Evolutionary conservation across 2,329 filamentous ascomycete genomes (phyloP).

Genomic region (Talaromyces sp.): DNA sequence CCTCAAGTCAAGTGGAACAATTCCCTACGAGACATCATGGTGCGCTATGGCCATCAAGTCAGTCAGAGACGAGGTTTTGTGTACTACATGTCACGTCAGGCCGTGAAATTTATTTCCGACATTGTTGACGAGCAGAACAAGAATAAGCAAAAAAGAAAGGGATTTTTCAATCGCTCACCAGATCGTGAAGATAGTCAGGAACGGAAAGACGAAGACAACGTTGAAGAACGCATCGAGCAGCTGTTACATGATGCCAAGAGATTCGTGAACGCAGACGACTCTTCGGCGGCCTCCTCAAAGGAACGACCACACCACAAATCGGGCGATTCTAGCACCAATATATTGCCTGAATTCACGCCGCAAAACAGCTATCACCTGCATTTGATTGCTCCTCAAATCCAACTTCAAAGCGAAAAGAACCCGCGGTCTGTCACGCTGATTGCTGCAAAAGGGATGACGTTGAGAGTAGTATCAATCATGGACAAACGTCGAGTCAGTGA

Average conservation of each 20-base stretch:
- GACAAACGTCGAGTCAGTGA: slow-evolving; percentile 91
- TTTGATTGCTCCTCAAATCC: slow-evolving; percentile 94
- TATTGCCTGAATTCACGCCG: slow-evolving; percentile 79
- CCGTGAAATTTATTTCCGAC: slow-evolving; percentile 96
- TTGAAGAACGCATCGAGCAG: slow-evolving; percentile 80
- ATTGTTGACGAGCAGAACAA: slow-evolving; percentile 92
- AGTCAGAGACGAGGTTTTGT: slow-evolving; percentile 93
- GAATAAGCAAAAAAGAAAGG: slow-evolving; percentile 48
- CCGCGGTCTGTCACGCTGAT: slow-evolving; percentile 94
- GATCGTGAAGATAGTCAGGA: slow-evolving; percentile 20
- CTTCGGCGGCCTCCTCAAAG: slow-evolving; percentile 34
- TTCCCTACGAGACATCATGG: slow-evolving; percentile 85
- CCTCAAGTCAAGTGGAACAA: slow-evolving; percentile 99
- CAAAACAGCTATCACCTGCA: slow-evolving; percentile 93
- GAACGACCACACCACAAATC: slow-evolving; percentile 23
- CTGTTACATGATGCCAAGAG: slow-evolving; percentile 78
- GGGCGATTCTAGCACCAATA: slow-evolving; percentile 61
- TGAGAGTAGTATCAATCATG: slow-evolving; percentile 97
- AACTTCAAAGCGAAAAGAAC: slow-evolving; percentile 97
- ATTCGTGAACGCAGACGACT: slow-evolving; percentile 69
- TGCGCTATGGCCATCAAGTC: slow-evolving; percentile 96
- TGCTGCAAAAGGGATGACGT: slow-evolving; percentile 94
- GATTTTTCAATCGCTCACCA: slow-evolving; percentile 4
- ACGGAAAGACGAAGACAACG: slow-evolving; percentile 57
- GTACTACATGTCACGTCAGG: slow-evolving; percentile 92